Base-by-base conservation (phyloP, 176 grass and related monocot genomes). In the Raddia distichophylla region DNA sequence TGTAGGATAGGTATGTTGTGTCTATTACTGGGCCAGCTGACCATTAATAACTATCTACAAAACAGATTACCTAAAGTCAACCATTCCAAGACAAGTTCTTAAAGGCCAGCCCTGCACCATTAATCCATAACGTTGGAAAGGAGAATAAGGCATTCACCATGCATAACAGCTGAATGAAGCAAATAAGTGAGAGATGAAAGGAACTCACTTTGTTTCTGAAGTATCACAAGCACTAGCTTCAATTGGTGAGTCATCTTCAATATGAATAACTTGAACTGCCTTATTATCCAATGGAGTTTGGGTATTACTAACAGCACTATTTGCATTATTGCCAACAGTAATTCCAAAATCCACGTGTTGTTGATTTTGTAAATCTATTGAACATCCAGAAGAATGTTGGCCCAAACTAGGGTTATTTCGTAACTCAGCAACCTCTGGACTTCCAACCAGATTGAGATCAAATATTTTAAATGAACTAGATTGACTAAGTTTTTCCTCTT, bases 371-470 rank as follows among this genome's bases (percentile, higher is more conserved):
- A 49, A 45, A 46, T 87, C 93, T 49, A 86, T 49, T 70, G 69
- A 62, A 60, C 64, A 73, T 51, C 64, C 74, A 42, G 71, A 63
- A 80, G 83, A 83, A 43, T 37, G 75, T 81, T 84, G 89, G 46
- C 71, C 78, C 49, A 85, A 71, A 83, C 62, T 32, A 87, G 69
- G 69, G 82, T 91, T 87, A 86, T 84, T 85, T 16, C 81, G 91
- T 66, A 90, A 87, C 75, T 99, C 93, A 74, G 83, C 75, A 81
- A 91, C 77, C 73, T 95, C 97, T 63, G 86, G 89, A 84, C 77
- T 85, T 67, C 88, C 85, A 84, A 93, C 80, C 51, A 99, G 74
- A 77, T 99, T 99, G 40, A 95, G 93, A 80, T 96, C 97, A 79
- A 84, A 85, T 40, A 87, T 93, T 82, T 98, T 91, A 95, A 99